Base-by-base conservation (phyloP, 2,329 filamentous ascomycete genomes). In the Fusarium sp. region DNA sequence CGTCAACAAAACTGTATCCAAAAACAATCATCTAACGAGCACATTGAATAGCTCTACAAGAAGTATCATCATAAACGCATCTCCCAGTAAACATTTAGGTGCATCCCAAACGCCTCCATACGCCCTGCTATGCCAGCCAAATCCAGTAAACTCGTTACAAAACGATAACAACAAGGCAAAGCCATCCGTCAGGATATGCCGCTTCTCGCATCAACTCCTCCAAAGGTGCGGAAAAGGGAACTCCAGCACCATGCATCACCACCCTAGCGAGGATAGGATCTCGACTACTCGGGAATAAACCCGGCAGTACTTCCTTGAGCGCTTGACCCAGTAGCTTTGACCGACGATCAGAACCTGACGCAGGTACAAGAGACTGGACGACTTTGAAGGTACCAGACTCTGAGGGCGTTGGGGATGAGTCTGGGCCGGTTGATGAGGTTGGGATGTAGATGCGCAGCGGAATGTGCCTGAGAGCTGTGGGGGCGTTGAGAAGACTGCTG, bases 131-230 rank as follows among this genome's bases (percentile, higher is more conserved):
- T 66, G 54, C 62, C 10, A 58, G 29, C 27, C n/a, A 58, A n/a
- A 45, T 60, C 29, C 52, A 45, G 34, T 18, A 34, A 34, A 22
- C 18, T 22, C 24, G 54, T 81, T 71, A 85, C 79, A 94, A 87
- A 85, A 97, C 92, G 22, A 92, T 88, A 6, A 98, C 89, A 62
- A 94, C 93, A 47, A 98, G 83, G 82, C 94, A 94, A 29, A 98
- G 82, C 93, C 95, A 99, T 0, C 96, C 96, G 83, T 99, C 96
- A 0, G 94, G 91, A 85, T 98, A 98, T 2, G 94, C 91, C 5
- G 93, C 93, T 78, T 93, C 93, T 66, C 91, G 89, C 84, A 96
- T 93, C 67, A 99, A 82, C 56, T 98, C 96, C 79, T 94, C 93
- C 20, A 99, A 83, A 27, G 92, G 92, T 1, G 95, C 93, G 68